Evolutionary conservation across 1,284 basidiomycete species (phyloP).

Genomic region (Limonomyces culmigenus): DNA sequence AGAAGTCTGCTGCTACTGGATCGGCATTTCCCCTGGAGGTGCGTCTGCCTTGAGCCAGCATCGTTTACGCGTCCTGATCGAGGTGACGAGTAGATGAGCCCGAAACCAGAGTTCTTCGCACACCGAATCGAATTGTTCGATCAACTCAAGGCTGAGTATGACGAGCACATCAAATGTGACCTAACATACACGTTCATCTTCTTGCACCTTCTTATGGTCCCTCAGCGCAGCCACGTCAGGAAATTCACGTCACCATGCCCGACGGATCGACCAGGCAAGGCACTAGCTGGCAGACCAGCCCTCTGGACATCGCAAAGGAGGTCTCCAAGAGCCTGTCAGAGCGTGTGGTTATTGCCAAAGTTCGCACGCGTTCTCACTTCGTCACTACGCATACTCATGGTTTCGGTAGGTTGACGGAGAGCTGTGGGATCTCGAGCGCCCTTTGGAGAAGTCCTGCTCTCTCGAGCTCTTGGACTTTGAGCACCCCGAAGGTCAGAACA

Average conservation of each 20-base stretch:
- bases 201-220: not conserved
- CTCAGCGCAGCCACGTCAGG: constrained; percentile 72
- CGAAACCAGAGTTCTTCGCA: constrained; percentile 77
- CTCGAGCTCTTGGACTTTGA: constrained; percentile 92
- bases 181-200: constrained; percentile 3
- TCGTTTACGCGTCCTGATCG: constrained; percentile 2
- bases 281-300: constrained; percentile 92
- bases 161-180: constrained; percentile 63
- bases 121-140: constrained; percentile 87
- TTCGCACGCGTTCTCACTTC: too few relatives aligned
- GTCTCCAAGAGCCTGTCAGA: constrained; percentile 85
- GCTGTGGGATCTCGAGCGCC: constrained; percentile 93
- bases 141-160: constrained; percentile 75
- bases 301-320: constrained; percentile 80
- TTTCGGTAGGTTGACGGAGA: constrained; percentile 54
- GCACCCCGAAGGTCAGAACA: constrained; percentile 64
- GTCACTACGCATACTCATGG: constrained; percentile 1
- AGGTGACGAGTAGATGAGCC: constrained; percentile 41
- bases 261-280: constrained; percentile 78
- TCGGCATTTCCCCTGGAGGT: constrained; percentile 50
- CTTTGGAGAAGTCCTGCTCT: constrained; percentile 70
- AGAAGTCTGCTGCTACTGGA: constrained; percentile 17
- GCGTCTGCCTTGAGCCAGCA: constrained; percentile 10
- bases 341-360: constrained; percentile 87
- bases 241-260: constrained; percentile 76